Base-by-base conservation (phyloP, 164 flowering plant genomes). In the Malania oleifera region DNA sequence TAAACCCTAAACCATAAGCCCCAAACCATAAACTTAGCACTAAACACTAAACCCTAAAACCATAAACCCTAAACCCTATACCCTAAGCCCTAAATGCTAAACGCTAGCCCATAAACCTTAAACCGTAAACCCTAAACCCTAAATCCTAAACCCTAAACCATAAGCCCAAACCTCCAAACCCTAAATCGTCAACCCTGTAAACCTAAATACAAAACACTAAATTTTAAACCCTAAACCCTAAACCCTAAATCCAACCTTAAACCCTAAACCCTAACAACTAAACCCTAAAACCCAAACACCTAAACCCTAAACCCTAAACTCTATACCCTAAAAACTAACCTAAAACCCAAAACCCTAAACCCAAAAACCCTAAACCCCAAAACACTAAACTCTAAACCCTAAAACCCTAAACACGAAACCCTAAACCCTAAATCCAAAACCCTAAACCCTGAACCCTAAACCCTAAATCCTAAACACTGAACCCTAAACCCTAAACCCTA, bases 71-170 rank as follows among this genome's bases (percentile, higher is more conserved):
- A n/a, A n/a, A n/a, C n/a, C n/a, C n/a, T n/a, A n/a, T n/a, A n/a
- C n/a, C n/a, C n/a, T n/a, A n/a, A n/a, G n/a, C n/a, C n/a, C n/a
- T n/a, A n/a, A n/a, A n/a, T n/a, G n/a, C n/a, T n/a, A n/a, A n/a
- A n/a, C n/a, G n/a, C n/a, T n/a, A n/a, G n/a, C n/a, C n/a, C 43
- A 8, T 39, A 39, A 39, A 39, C 43, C 43, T 15, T 39, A 39
- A 39, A 39, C 43, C 43, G 14, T 39, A 39, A 39, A 39, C 43
- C 43, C 43, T 39, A 39, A 39, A 39, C 43, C 43, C 43, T 39
- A 39, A 39, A 39, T 15, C 43, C 43, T 39, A 39, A 39, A 39
- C 43, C 43, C 43, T 39, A 39, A 39, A 39, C 43, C 43, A 8
- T 39, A 39, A 39, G 13, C 43, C 43, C 43, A 6, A 39, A 39